These are phyloP conservation scores for Chlorella ohadii DNA, from an alignment of 139 green algal genomes.

Conservation along the genomic window DNA sequence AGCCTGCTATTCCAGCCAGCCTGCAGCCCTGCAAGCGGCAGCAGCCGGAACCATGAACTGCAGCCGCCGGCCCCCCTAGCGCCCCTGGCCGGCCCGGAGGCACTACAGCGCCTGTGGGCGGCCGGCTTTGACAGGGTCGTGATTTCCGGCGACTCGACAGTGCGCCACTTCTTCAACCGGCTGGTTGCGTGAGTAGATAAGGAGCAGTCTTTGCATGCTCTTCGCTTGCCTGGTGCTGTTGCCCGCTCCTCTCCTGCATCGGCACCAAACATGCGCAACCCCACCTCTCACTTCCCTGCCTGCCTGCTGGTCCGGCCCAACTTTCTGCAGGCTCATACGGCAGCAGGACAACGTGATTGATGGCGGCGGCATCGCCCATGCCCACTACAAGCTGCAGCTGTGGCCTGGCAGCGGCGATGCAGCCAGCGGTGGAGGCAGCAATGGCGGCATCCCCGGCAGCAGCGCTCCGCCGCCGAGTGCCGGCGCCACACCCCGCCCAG, in stretches of 20 bases:
- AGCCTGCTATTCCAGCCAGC: conserved; percentile 16
- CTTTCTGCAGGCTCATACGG: neutral
- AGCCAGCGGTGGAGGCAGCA: neutral
- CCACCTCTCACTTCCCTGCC: no score
- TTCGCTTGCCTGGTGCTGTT: neutral
- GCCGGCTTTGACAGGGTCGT: conserved; percentile 8
- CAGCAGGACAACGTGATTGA: conserved; percentile 3
- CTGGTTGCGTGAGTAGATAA: conserved; percentile 8
- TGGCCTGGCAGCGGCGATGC: neutral
- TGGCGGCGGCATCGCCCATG: conserved; percentile 16
- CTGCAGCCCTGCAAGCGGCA: neutral
- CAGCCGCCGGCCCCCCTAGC: neutral
- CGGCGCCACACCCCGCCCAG: no score
- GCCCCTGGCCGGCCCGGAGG: neutral
- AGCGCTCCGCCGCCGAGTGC: neutral
- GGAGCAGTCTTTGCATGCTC: neutral
- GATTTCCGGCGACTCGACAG: conserved; percentile 5
- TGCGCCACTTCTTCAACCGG: conserved; percentile 20
- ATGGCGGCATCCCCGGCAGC: neutral
- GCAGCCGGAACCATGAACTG: no score
- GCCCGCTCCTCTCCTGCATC: neutral
- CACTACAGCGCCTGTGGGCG: neutral
- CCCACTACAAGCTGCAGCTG: conserved; percentile 14
- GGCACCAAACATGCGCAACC: no score
- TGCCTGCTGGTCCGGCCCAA: neutral